phyloP scores from a whole-genome alignment of 2,329 filamentous ascomycete genomes.

The Sclerotinia subarctica region DNA sequence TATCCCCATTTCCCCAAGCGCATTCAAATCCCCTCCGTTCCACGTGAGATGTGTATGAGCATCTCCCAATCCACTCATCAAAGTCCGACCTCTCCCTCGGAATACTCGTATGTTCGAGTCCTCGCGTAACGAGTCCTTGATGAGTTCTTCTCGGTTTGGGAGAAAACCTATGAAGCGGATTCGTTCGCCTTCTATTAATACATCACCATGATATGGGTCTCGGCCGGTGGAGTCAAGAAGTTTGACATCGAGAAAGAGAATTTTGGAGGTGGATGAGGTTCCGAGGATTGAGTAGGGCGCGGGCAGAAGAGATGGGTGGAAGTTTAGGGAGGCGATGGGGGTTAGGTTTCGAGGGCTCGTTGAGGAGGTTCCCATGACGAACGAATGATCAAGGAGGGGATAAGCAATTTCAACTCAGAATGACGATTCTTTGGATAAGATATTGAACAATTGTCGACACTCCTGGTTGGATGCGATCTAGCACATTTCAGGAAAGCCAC shows the following conservation, averaged over 20 bases:
- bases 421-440: background rate
- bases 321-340: background rate
- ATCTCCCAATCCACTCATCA: slow-evolving; percentile 51
- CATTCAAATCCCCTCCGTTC: slow-evolving; percentile 45
- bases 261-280: background rate
- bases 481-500: background rate
- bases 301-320: background rate
- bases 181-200: background rate
- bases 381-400: background rate
- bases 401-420: background rate
- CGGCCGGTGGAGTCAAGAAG: background rate
- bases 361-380: background rate
- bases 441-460: background rate
- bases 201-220: background rate
- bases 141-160: background rate
- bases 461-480: background rate
- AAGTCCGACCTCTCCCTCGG: slow-evolving; percentile 38
- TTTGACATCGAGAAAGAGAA: background rate
- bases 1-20: slow-evolving; percentile 43
- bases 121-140: background rate
- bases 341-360: background rate
- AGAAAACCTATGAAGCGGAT: background rate
- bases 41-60: slow-evolving; percentile 49
- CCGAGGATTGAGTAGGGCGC: background rate
- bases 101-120: background rate